Conservation (phyloP, 768 basidiomycete species). For the Pholiota microspora region DNA sequence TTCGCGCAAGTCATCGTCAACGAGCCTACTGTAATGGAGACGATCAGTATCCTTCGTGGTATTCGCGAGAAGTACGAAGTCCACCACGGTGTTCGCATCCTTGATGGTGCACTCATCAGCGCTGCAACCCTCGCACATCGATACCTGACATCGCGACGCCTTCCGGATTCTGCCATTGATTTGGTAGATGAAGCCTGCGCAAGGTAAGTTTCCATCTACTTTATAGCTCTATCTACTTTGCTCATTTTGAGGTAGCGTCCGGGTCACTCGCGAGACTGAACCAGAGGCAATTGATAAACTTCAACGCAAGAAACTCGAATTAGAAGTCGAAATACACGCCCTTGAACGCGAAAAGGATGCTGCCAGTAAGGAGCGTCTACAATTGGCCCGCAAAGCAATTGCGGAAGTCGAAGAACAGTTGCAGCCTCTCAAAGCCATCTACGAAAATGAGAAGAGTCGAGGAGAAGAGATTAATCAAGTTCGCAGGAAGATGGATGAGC, state of each 20-base stretch:
- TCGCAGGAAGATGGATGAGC: slow-evolving; percentile 82
- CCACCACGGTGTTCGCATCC: slow-evolving; percentile 86
- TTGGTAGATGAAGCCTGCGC: slow-evolving; percentile 91
- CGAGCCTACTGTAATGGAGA: slow-evolving; percentile 85
- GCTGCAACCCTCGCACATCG: slow-evolving; percentile 93
- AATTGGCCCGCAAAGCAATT: slow-evolving; percentile 70
- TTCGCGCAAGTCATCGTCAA: slow-evolving; percentile 94
- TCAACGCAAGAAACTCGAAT: slow-evolving; percentile 83
- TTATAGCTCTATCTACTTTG: background rate
- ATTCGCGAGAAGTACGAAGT: slow-evolving; percentile 94
- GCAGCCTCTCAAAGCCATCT: slow-evolving; percentile 76
- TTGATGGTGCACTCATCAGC: slow-evolving; percentile 83
- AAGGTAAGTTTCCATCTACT: slow-evolving; percentile 48
- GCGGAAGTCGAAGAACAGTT: slow-evolving; percentile 85
- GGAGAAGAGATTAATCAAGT: slow-evolving; percentile 78
- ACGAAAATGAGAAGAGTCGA: slow-evolving; percentile 82
- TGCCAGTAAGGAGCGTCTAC: slow-evolving; percentile 82
- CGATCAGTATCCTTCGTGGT: slow-evolving; percentile 91
- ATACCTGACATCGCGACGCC: slow-evolving; percentile 78
- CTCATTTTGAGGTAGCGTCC: slow-evolving; percentile 49
- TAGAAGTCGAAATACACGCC: slow-evolving; percentile 95
- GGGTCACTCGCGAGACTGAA: slow-evolving; percentile 91
- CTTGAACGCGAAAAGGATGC: slow-evolving; percentile 89
- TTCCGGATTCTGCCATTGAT: slow-evolving; percentile 89
- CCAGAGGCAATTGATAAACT: slow-evolving; percentile 93